Conservation (phyloP, 805 yeast genomes). For the Candida taoyuanica region DNA sequence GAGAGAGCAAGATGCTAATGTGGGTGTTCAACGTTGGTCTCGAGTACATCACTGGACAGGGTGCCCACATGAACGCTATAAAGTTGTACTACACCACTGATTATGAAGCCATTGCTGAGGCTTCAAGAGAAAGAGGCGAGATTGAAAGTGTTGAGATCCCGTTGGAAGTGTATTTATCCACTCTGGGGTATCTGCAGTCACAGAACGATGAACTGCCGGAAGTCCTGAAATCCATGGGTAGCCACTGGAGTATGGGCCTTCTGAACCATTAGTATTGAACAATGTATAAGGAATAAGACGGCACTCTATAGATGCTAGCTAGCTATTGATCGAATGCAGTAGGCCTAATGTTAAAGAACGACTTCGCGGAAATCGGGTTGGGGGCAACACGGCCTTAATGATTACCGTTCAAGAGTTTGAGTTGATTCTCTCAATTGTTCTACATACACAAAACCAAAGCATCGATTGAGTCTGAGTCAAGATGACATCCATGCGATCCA, state of each 20-base stretch:
- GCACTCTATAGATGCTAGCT: too few relatives aligned
- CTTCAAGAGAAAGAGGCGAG: constrained; percentile 33
- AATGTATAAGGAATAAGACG: too few relatives aligned
- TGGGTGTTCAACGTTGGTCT: constrained; percentile 52
- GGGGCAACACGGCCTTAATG: too few relatives aligned
- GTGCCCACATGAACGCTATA: constrained; percentile 28
- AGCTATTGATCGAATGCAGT: too few relatives aligned
- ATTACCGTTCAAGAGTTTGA: too few relatives aligned
- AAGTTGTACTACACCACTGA: constrained; percentile 43
- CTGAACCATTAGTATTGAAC: not conserved
- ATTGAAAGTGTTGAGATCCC: constrained; percentile 37
- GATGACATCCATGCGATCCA: constrained; percentile 23
- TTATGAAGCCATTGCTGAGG: constrained; percentile 23
- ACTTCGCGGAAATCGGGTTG: too few relatives aligned
- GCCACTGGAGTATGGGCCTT: constrained; percentile 20
- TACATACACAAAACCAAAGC: not conserved
- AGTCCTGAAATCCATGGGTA: constrained; percentile 15
- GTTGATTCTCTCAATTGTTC: not conserved
- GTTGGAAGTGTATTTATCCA: constrained; percentile 26
- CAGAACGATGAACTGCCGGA: constrained; percentile 35
- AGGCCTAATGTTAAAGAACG: too few relatives aligned
- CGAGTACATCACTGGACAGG: constrained; percentile 15
- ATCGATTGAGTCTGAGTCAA: not conserved
- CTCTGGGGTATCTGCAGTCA: constrained; percentile 26
- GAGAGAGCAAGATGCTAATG: constrained; percentile 22